Evolutionary conservation across 257 asterid genomes (phyloP), one percentile per base, ranked within the genome.

Genomic region (Ligustrum vulgare): DNA sequence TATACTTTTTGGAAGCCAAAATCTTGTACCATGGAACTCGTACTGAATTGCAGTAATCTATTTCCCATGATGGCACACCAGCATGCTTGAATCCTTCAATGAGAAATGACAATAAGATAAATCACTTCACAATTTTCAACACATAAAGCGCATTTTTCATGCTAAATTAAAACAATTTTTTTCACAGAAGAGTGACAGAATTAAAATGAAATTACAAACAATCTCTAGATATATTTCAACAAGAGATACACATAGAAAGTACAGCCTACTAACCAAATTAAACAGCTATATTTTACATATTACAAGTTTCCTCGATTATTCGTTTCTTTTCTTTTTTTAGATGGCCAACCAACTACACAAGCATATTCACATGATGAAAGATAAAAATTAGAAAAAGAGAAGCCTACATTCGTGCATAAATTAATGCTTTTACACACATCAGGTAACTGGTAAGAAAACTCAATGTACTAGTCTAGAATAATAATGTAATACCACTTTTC

Each of bases 1-100:
- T 87, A 33, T 85, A 92, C 80, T 85, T 84, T 81, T 91, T 95
- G 70, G 96, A 89, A 16, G 87, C 90, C 81, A 88, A 35, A 67
- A 95, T 81, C 83, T 90, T 91, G 67, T 79, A 65, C 98, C 98
- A 95, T 33, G 92, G 90, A 74, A 95, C 86, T 63, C 81, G 81
- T 3, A 69, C 87, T 22, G 94, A 84, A 45, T 83, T 78, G 86
- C 97, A 92, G 78, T 91, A 95, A 32, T 90, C 92, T 67, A 89
- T 79, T 88, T 92, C 97, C 99, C 99, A 95, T 45, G 87, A 83
- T 13, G 94, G 89, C 73, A 82, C 86, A 35, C 85, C 67, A 45
- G 49, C 80, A 58, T 77, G 77, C 69, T 69, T 83, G 76, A 63
- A 43, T 47, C 87, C 94, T 88, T 32, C 71, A 36, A n/a, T 41